These are phyloP conservation scores for Recurvomyces mirabilis DNA, from an alignment of 495 filamentous ascomycete species.

Conservation along the genomic window DNA sequence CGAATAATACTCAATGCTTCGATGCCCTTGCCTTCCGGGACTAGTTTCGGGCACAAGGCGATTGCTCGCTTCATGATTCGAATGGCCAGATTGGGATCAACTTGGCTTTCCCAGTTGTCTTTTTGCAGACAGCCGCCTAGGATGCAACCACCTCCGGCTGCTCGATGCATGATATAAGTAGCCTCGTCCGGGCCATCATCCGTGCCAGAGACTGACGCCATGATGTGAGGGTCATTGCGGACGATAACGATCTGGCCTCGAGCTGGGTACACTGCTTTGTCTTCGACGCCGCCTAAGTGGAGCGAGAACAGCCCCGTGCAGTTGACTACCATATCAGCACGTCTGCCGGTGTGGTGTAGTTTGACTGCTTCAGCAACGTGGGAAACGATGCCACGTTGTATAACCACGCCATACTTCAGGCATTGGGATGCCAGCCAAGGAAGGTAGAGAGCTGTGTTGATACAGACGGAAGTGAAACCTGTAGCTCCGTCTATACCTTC, in stretches of 20 bases:
- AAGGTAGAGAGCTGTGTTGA: slow-evolving; percentile 81
- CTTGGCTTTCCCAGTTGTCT: slow-evolving; percentile 68
- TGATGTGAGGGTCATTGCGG: slow-evolving; percentile 63
- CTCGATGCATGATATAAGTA: slow-evolving; percentile 86
- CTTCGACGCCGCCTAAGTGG: slow-evolving; percentile 72
- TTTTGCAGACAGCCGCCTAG: slow-evolving; percentile 82
- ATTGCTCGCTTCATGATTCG: slow-evolving; percentile 84
- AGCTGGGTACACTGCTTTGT: slow-evolving; percentile 59
- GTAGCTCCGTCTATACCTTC: slow-evolving; percentile 54
- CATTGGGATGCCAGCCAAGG: slow-evolving; percentile 74
- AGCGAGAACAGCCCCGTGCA: slow-evolving; percentile 70
- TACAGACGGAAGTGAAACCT: slow-evolving; percentile 72
- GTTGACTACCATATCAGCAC: slow-evolving; percentile 68
- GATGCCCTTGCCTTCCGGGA: slow-evolving; percentile 57
- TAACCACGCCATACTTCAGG: slow-evolving; percentile 51
- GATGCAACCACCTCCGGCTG: slow-evolving; percentile 65
- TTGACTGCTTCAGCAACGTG: slow-evolving; percentile 63
- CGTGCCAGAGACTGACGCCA: slow-evolving; percentile 59
- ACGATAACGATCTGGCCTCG: slow-evolving; percentile 86
- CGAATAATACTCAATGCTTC: slow-evolving; percentile 76
- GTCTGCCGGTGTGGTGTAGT: slow-evolving; percentile 50
- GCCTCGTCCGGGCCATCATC: slow-evolving; percentile 73
- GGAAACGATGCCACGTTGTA: slow-evolving; percentile 48
- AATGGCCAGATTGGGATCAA: slow-evolving; percentile 68
- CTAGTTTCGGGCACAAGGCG: slow-evolving; percentile 59